A percentile compares a stretch with the other conserved stretches of the same genome.
Evolutionary conservation across 2,329 filamentous ascomycete genomes (phyloP).

Genomic region (Pyrenochaeta sp.): DNA sequence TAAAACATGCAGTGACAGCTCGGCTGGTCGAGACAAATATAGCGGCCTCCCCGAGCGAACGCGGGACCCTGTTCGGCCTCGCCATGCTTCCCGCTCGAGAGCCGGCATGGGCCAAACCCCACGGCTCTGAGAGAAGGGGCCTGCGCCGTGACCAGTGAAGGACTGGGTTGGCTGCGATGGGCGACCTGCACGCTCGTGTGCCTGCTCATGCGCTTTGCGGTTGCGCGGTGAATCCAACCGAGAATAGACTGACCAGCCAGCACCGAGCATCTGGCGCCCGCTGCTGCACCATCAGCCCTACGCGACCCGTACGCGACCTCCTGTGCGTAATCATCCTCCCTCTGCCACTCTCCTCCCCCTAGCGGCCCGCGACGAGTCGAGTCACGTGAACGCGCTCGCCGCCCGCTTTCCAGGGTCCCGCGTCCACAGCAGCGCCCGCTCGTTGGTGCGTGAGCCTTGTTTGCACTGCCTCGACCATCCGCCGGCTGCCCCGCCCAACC

Average conservation of each 20-base stretch:
- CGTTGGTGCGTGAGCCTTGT: constrained; percentile 10
- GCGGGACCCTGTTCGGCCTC: background rate
- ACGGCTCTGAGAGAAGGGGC: background rate
- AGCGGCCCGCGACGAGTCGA: background rate
- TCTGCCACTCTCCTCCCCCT: background rate
- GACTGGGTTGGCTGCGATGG: background rate
- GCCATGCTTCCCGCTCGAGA: constrained; percentile 2
- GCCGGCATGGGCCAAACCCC: background rate
- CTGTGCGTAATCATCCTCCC: constrained; percentile 10
- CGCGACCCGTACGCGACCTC: constrained; percentile 10
- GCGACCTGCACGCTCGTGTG: background rate
- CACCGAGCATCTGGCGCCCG: constrained; percentile 32
- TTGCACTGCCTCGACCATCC: constrained; percentile 4
- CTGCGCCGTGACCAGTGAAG: background rate
- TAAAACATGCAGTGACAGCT: constrained; percentile 3
- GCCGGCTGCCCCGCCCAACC: constrained; percentile 1
- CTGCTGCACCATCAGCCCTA: constrained; percentile 18
- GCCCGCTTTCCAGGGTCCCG: background rate
- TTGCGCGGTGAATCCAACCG: constrained; percentile 12
- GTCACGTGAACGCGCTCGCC: constrained; percentile 13
- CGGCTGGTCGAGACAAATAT: constrained; percentile 19
- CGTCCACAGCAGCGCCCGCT: background rate
- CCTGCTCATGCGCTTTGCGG: background rate
- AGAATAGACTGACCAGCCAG: constrained; percentile 31
- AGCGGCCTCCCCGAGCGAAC: constrained; percentile 10